These are phyloP conservation scores for Cantharellus cinnabarinus DNA, from an alignment of 768 basidiomycete species.

Conservation along the genomic window DNA sequence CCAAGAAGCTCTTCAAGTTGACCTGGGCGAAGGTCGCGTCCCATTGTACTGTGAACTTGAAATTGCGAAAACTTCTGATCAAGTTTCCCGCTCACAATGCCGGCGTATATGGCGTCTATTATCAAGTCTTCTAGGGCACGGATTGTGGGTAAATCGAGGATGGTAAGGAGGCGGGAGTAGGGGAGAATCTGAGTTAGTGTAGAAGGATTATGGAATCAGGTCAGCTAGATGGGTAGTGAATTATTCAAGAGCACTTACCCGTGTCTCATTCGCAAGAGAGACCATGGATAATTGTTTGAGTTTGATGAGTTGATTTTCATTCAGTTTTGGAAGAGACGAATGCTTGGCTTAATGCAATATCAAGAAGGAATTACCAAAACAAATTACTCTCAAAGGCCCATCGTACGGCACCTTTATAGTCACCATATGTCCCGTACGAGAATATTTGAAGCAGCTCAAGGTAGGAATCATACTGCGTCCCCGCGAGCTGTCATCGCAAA, in stretches of 20 bases:
- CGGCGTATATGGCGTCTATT: conserved; percentile 89
- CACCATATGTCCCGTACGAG: conserved; percentile 69
- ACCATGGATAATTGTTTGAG: conserved; percentile 87
- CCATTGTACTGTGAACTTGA: conserved; percentile 84
- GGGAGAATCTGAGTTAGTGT: conserved; percentile 43
- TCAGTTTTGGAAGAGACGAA: conserved; percentile 38
- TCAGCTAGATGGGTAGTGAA: neutral
- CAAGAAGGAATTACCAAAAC: neutral
- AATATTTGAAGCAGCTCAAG: conserved; percentile 63
- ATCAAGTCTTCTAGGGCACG: conserved; percentile 91
- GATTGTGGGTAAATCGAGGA: conserved; percentile 55
- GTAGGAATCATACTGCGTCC: conserved; percentile 35
- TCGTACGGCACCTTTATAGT: conserved; percentile 41
- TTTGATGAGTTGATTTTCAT: conserved; percentile 57
- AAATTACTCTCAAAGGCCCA: neutral
- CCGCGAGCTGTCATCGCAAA: too few species aligned
- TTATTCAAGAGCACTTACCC: conserved; percentile 29
- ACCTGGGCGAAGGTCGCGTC: conserved; percentile 70
- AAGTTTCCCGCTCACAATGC: conserved; percentile 74
- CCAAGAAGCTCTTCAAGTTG: conserved; percentile 38
- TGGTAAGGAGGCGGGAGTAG: conserved; percentile 48
- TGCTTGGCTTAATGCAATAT: neutral
- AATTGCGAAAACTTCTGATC: conserved; percentile 82
- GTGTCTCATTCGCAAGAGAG: conserved; percentile 51
- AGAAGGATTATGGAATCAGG: neutral